Percentiles rank a stretch among this genome's conserved stretches.
These are phyloP conservation scores for Gossypium gossypioides DNA, from an alignment of 441 rosid species.

Conservation along the genomic window DNA sequence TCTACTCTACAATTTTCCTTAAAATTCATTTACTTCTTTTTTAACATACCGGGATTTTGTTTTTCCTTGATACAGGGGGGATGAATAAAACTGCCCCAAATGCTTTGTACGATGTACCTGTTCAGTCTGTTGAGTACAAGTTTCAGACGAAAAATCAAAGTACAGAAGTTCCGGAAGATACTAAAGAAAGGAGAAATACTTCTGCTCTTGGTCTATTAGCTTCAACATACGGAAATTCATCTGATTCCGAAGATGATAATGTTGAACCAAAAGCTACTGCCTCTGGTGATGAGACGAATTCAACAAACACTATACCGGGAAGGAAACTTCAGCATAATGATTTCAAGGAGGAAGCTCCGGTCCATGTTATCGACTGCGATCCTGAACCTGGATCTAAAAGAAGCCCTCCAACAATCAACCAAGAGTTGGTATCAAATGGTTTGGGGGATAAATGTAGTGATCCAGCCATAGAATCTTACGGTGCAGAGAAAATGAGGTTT, in stretches of 20 bases:
- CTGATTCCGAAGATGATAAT: conserved; percentile 81
- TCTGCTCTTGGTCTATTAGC: conserved; percentile 81
- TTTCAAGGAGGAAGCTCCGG: conserved; percentile 24
- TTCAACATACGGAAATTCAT: conserved; percentile 71
- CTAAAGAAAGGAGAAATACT: conserved; percentile 21
- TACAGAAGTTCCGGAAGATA: conserved; percentile 22
- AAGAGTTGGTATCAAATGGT: conserved; percentile 15
- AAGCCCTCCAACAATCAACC: conserved; percentile 23
- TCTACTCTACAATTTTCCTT: background rate
- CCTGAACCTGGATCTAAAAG: conserved; percentile 20
- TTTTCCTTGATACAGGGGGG: conserved; percentile 33
- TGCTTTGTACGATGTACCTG: conserved; percentile 38
- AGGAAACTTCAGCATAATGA: conserved; percentile 19
- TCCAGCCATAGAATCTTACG: conserved; percentile 12
- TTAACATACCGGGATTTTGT: background rate
- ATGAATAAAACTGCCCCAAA: conserved; percentile 21
- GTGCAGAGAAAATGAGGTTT: conserved; percentile 26
- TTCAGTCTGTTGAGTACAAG: conserved; percentile 32
- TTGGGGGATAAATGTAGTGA: conserved; percentile 22
- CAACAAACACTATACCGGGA: conserved; percentile 18
- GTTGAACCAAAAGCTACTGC: conserved; percentile 29
- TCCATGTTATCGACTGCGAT: conserved; percentile 14
- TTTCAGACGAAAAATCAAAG: conserved; percentile 28
- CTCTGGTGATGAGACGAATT: conserved; percentile 21
- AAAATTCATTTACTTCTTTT: background rate